phyloP scores from a whole-genome alignment of 495 filamentous ascomycete species.

The Penicillium goetzii region DNA sequence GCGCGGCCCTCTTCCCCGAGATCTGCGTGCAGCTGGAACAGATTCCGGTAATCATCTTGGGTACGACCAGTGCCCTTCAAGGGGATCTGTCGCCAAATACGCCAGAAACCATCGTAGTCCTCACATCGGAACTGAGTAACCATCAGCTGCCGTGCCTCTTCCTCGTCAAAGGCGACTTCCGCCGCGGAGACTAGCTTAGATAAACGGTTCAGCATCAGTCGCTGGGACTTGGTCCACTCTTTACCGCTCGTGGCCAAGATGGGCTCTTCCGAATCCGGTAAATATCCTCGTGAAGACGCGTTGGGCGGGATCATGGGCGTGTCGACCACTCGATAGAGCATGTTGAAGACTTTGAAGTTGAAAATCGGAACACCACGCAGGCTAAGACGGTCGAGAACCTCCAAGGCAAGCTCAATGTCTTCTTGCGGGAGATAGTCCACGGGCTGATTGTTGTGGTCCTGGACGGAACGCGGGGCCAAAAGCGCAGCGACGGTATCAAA shows the following conservation, averaged over 20 bases:
- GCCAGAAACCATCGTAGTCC: constrained; percentile 63
- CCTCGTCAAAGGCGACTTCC: constrained; percentile 51
- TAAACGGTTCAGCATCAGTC: constrained; percentile 22
- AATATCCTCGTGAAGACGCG: constrained; percentile 11
- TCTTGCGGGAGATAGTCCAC: constrained; percentile 25
- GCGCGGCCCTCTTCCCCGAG: constrained; percentile 49
- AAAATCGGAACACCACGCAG: constrained; percentile 48
- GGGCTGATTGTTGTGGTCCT: constrained; percentile 9
- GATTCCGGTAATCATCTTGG: constrained; percentile 55
- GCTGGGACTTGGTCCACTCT: constrained; percentile 21
- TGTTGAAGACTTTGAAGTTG: constrained; percentile 47
- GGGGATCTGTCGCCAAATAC: constrained; percentile 61
- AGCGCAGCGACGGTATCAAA: constrained; percentile 43
- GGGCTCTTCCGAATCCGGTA: not conserved
- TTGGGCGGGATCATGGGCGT: constrained; percentile 22
- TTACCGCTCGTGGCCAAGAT: constrained; percentile 7
- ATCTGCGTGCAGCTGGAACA: constrained; percentile 57
- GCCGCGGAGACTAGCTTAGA: constrained; percentile 40
- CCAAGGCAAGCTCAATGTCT: constrained; percentile 45
- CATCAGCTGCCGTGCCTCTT: constrained; percentile 53
- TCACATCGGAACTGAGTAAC: constrained; percentile 39
- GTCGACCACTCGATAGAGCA: constrained; percentile 43
- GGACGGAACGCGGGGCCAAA: constrained; percentile 30
- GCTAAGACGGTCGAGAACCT: constrained; percentile 51
- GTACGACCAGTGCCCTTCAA: constrained; percentile 54